Base-by-base conservation (phyloP, 805 yeast genomes). In the Kodamaea kaohsiungensis region DNA sequence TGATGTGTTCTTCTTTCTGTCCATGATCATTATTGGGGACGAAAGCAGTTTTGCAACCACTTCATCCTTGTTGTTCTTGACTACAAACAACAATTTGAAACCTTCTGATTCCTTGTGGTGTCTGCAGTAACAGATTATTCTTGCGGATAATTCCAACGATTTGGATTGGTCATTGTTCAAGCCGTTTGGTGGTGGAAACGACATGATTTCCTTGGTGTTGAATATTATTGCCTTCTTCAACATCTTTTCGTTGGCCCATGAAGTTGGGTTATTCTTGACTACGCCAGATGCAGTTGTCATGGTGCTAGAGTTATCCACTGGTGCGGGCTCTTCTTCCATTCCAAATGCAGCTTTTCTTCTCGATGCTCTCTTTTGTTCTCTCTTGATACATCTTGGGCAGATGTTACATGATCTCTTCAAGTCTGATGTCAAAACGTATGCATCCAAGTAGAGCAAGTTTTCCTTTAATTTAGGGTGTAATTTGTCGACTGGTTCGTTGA, bases 81-180 rank as follows among this genome's bases (percentile, higher is more conserved):
- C 65, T 2, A 88, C 82, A 57, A 89, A 83, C 46, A 89, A 71
- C 40, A 89, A 73, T 64, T 83, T 84, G 75, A 92, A 93, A 1
- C 99, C 99, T 42, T 80, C 80, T n/a, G 86, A 76, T 58, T 92
- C 97, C 59, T 85, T 84, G 70, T 95, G 99, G 70, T 95, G 99
- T 59, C 98, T 84, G 72, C 98, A 95, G 68, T 95, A 93, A 70
- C 99, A 93, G 8, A 93, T 93, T 43, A 95, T 84, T 70, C 99
- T 83, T 19, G 97, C 82, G 38, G 81, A 70, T 35, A 83, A 64
- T 43, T 82, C 85, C 40, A 83, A 64, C 2, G 76, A 66, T 59
- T 77, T 79, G 13, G 64, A 57, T 54, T 65, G 46, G 56, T 61
- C 65, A 40, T 61, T 65, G 49, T 64, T 62, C 58, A 75, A 64